Base-by-base conservation (phyloP, 768 basidiomycete species). In the Mycena epipterygia region DNA sequence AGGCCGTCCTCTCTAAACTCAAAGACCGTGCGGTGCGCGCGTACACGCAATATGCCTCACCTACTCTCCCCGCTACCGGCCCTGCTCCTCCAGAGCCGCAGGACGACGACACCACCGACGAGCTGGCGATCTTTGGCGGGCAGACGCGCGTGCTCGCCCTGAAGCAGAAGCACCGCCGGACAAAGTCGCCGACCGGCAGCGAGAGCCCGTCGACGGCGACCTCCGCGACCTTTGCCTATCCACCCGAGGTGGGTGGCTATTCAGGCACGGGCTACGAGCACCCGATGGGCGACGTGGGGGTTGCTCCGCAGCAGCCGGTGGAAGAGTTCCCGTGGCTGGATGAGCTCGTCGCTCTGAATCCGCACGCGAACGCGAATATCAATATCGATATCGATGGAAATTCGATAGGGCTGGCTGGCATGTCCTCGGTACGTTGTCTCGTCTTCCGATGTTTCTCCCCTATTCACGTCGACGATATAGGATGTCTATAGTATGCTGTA, bases 71-170 rank as follows among this genome's bases (percentile, higher is more conserved):
- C 60, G 25, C 73, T 30, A 27, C 39, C 21, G 61, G 57, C 53
- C 74, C 56, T 33, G 46, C 16, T 32, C 37, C 21, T 49, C 69
- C 33, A 51, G 67, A 37, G 41, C 25, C 21, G 56, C 49, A 32
- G 57, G 49, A 78, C 65, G 79, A 83, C 53, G 83, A 83, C 42
- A 75, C 81, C 25, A 83, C 85, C 57, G 81, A 87, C 67, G 86
- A 88, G 66, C 80, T 89, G 5, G 87, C 87, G 9, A 86, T 89
- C 29, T 89, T 89, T 62, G 87, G 88, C 19, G 88, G 88, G 11
- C 87, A 88, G 74, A 85, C 82, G 61, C 81, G 83, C 32, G 80
- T 88, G 11, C 68, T 88, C 21, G 79, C 81, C 62, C 74, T 80
- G 67, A 75, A 76, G 68, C 73, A 53, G 23, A 79, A 76, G 67